Conservation (phyloP, 106 monocot species). For the Platanthera guangdongensis region DNA sequence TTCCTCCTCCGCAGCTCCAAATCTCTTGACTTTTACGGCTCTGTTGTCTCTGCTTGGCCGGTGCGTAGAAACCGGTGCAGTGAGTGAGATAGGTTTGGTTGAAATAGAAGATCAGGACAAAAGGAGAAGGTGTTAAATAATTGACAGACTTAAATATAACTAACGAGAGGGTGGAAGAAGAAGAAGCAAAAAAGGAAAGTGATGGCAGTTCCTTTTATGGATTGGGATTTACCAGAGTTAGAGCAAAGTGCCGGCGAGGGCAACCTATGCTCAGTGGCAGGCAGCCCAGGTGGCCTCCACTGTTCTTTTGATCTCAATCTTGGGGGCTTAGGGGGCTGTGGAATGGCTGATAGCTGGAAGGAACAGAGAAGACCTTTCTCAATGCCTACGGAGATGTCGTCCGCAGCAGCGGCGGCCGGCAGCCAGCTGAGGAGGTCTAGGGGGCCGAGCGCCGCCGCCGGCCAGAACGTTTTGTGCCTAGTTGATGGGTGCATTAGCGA, state of each 20-base stretch:
- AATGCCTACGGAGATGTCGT: background rate
- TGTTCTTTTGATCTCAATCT: conserved; percentile 46
- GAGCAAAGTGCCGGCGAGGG: conserved; percentile 24
- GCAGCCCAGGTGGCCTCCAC: conserved; percentile 8
- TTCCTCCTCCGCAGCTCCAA: background rate
- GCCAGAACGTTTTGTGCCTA: conserved; percentile 25
- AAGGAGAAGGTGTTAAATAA: background rate
- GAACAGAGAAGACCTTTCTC: conserved; percentile 8
- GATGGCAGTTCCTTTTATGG: conserved; percentile 34
- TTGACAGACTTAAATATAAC: background rate
- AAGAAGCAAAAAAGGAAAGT: conserved; percentile 1
- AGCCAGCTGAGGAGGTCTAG: conserved; percentile 28
- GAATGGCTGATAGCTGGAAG: conserved; percentile 21
- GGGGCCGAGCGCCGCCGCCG: conserved; percentile 7
- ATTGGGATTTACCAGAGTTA: conserved; percentile 59
- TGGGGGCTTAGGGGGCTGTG: conserved; percentile 33
- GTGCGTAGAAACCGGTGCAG: background rate
- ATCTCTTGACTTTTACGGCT: background rate
- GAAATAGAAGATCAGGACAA: background rate
- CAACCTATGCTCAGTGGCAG: conserved; percentile 15
- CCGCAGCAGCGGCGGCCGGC: conserved; percentile 2
- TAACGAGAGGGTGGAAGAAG: background rate
- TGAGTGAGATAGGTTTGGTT: background rate
- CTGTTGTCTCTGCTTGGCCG: background rate
- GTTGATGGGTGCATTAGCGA: conserved; percentile 50